These are phyloP conservation scores for Diplodia intermedia DNA, from an alignment of 2,329 filamentous ascomycete species.

Conservation along the genomic window DNA sequence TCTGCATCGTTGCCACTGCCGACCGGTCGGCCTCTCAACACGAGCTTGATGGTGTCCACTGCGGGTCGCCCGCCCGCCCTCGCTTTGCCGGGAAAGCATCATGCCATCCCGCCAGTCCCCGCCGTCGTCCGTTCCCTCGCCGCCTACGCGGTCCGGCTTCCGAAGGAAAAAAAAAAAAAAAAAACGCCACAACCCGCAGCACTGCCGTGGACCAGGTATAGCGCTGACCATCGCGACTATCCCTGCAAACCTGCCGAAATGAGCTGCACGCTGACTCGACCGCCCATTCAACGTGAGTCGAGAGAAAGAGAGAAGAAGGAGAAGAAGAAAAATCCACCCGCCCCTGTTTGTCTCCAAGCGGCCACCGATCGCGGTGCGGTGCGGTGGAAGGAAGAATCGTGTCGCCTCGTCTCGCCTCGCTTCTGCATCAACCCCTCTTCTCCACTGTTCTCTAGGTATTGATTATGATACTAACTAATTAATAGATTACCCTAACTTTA, in stretches of 20 bases:
- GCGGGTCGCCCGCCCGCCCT: constrained; percentile 1
- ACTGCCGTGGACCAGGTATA: constrained; percentile 7
- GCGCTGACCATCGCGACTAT: background rate
- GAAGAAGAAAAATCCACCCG: background rate
- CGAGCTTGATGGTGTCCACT: background rate
- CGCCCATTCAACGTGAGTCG: too few relatives aligned
- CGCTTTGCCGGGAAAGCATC: background rate
- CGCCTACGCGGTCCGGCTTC: background rate
- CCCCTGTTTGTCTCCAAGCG: background rate
- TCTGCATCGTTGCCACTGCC: background rate
- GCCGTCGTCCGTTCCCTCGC: background rate
- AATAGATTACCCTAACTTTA: too few relatives aligned
- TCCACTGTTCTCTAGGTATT: constrained; percentile 14
- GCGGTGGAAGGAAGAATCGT: background rate
- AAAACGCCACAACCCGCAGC: background rate
- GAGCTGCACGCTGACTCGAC: constrained; percentile 2
- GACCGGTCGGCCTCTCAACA: background rate
- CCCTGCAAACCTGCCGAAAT: constrained; percentile 12
- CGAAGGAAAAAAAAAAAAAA: background rate
- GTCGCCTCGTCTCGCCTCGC: background rate
- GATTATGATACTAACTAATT: too few relatives aligned
- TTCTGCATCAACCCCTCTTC: background rate
- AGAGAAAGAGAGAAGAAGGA: too few relatives aligned
- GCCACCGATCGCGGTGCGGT: background rate
- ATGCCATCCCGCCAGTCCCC: background rate